Base-by-base conservation (phyloP, 805 yeast species). In the Yarrowia yakushimensis region DNA sequence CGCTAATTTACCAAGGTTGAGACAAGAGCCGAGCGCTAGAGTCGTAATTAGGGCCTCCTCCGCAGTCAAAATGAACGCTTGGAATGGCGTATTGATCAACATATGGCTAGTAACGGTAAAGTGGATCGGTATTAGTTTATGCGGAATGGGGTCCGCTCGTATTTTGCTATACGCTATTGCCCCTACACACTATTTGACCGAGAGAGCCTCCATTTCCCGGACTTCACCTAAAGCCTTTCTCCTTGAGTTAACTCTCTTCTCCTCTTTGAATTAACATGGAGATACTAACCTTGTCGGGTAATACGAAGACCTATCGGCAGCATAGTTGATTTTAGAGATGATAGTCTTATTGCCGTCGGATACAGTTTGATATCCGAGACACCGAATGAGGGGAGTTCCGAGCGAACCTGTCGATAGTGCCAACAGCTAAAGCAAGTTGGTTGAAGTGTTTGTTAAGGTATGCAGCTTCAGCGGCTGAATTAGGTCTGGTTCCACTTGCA, bases 191-290 rank as follows among this genome's bases (percentile, higher is more conserved):
- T 18, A 27, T 43, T 18, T 17, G n/a, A 5, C 50, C 50, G 50
- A 27, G 34, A 42, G 48, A 27, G 25, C 6, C 52, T 30, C 52
- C 34, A 30, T 28, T 45, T 45, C 52, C 30, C 52, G 52, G 52
- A 45, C 13, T 28, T 45, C 33, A 27, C n/a, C 27, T 30, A n/a
- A 25, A 15, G 3, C 7, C 34, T 13, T 20, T 42, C 31, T n/a
- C 13, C 17, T 11, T 28, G 31, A 42, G 34, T 17, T 12, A 27
- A 45, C 36, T 28, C 36, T 45, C 36, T 28, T 28, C 52, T 45
- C 52, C 52, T 30, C 52, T 45, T 18, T 45, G 52, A 45, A 28
- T 30, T 45, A 45, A 45, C 13, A 45, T 18, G 52, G 52, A 45
- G 36, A 45, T 45, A 45, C 52, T 45, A 45, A 45, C 52, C 52